Conservation (phyloP, 176 grass and related monocot genomes). For the Zea luxurians region DNA sequence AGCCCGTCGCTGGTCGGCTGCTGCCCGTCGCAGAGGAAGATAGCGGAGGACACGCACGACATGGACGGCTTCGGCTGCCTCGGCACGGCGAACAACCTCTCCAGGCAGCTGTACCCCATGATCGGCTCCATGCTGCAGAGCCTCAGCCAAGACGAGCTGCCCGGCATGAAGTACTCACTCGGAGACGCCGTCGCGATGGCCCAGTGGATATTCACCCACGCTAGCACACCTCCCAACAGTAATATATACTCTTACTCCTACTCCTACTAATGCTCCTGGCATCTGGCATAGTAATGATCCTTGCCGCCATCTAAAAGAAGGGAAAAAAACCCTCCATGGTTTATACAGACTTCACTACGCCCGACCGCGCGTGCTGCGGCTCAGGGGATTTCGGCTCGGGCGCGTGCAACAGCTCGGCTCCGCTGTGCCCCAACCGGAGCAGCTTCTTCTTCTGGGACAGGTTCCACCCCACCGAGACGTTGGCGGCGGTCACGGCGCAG, state of each 20-base stretch:
- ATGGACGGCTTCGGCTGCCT: slow-evolving; percentile 19
- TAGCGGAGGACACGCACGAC: not conserved
- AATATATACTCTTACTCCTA: not conserved
- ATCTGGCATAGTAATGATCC: too few relatives aligned
- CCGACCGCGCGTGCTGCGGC: slow-evolving; percentile 46
- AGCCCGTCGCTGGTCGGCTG: slow-evolving; percentile 51
- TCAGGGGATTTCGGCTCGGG: not conserved
- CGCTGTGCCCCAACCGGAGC: slow-evolving; percentile 40
- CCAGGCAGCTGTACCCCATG: slow-evolving; percentile 31
- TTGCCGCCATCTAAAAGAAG: too few relatives aligned
- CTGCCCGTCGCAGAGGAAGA: slow-evolving; percentile 35
- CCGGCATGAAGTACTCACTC: slow-evolving; percentile 57
- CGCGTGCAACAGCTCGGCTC: not conserved
- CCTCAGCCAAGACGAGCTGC: slow-evolving; percentile 1
- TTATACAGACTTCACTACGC: slow-evolving; percentile 26
- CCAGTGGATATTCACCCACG: not conserved
- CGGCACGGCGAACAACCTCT: slow-evolving; percentile 31
- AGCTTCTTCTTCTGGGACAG: slow-evolving; percentile 70
- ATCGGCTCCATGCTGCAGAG: slow-evolving; percentile 11
- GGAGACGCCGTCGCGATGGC: slow-evolving; percentile 26
- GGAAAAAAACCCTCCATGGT: too few relatives aligned
- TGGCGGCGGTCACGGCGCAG: slow-evolving; percentile 27
- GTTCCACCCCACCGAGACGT: slow-evolving; percentile 53
- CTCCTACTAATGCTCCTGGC: too few relatives aligned
- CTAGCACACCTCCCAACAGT: not conserved